Conservation (phyloP, 2,329 filamentous ascomycete species). For the Cercospora citrullina region DNA sequence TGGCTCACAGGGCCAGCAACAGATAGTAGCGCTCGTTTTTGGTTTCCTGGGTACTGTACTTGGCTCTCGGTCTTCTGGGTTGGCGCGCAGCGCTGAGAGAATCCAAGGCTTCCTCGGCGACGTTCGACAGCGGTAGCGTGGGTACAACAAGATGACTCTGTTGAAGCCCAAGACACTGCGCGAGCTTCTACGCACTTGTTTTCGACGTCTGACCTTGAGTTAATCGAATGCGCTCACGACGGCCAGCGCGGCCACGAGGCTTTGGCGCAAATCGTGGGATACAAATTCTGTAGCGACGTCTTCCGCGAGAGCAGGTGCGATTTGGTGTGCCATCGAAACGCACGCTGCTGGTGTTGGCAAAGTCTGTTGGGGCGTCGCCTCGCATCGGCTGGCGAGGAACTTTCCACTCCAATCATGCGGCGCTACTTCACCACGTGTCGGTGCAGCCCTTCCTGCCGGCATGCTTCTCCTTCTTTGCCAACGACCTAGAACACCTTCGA, state of each 20-base stretch:
- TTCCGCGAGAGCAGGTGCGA: not conserved
- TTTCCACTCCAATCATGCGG: not conserved
- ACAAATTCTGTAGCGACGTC: not conserved
- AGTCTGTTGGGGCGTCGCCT: not conserved
- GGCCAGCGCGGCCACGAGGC: not conserved
- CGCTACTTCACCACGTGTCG: not conserved
- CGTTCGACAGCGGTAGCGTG: not conserved
- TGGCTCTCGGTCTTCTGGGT: constrained; percentile 3
- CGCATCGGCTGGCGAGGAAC: not conserved
- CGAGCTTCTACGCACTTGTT: not conserved
- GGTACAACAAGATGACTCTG: not conserved
- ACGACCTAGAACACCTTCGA: not conserved
- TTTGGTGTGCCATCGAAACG: not conserved
- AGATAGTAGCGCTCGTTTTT: not conserved
- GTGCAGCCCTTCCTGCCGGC: not conserved
- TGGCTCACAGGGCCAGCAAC: not conserved
- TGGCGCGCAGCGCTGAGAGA: constrained; percentile 3
- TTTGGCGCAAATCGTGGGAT: not conserved
- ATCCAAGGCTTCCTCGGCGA: not conserved
- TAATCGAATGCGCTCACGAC: not conserved
- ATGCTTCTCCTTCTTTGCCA: not conserved
- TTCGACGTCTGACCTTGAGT: not conserved
- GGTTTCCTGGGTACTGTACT: not conserved
- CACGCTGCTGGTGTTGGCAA: not conserved
- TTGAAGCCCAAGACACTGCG: not conserved